Evolutionary conservation across 306 rosid species (phyloP).

Genomic region (Inga laurina): DNA sequence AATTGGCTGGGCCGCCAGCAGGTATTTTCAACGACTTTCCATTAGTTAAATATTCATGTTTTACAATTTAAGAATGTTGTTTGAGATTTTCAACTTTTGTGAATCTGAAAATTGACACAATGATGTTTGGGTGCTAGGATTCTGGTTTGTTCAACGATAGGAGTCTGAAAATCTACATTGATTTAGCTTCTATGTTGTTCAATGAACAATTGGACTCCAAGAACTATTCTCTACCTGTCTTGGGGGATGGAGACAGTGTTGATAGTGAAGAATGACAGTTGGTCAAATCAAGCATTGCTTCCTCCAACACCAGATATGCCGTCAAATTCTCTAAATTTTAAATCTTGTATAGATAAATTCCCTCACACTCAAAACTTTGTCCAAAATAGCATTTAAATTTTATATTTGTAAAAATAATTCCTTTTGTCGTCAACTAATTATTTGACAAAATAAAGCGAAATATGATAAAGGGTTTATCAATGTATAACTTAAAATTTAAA

Average conservation of each 20-base stretch:
- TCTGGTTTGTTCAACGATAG: slow-evolving; percentile 48
- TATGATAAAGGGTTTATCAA: too few species aligned
- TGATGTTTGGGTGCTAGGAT: slow-evolving; percentile 37
- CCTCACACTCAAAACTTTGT: background rate
- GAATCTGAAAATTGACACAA: background rate
- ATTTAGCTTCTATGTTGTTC: too few species aligned
- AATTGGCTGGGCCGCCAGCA: slow-evolving; percentile 56
- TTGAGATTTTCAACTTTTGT: background rate
- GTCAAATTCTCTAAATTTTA: background rate
- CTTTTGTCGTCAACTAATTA: too few species aligned
- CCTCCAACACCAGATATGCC: slow-evolving; percentile 69
- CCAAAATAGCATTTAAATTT: background rate
- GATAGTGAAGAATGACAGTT: slow-evolving; percentile 54
- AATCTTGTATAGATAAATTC: slow-evolving; percentile 23
- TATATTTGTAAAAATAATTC: too few species aligned
- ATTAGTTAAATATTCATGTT: too few species aligned
- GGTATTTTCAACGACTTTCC: background rate
- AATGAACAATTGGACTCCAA: too few species aligned
- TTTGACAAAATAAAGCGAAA: too few species aligned
- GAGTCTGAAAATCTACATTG: too few species aligned
- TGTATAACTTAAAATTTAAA: too few species aligned
- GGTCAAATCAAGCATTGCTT: slow-evolving; percentile 7
- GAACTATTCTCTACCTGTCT: slow-evolving; percentile 19
- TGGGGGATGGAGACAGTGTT: slow-evolving; percentile 70
- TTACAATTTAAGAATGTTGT: too few species aligned